Percentiles rank a stretch among this genome's conserved stretches.
These are phyloP conservation scores for Lactarius hengduanensis DNA, from an alignment of 768 basidiomycete genomes.

Conservation along the genomic window DNA sequence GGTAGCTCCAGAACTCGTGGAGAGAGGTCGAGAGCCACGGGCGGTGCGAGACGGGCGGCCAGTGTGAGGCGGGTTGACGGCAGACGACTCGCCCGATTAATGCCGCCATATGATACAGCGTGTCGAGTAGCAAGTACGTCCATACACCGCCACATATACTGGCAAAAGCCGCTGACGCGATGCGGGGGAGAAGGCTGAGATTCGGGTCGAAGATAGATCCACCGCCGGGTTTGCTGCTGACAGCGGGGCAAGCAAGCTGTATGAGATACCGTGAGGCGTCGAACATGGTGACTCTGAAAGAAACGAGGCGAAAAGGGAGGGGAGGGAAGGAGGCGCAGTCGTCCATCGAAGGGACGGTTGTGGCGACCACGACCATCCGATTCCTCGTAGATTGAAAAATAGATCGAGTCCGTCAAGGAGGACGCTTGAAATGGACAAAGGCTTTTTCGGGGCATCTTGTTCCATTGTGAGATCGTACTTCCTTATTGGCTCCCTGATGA, in stretches of 20 bases:
- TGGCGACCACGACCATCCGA: neutral
- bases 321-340: neutral
- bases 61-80: too few species aligned
- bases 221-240: neutral
- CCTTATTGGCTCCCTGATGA: too few species aligned
- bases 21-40: slow-evolving; percentile 35
- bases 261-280: slow-evolving; percentile 9
- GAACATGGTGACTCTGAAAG: slow-evolving; percentile 2
- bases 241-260: neutral
- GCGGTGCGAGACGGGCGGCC: too few species aligned
- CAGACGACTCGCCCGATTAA: slow-evolving; percentile 9
- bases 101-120: slow-evolving; percentile 27
- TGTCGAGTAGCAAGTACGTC: slow-evolving; percentile 17
- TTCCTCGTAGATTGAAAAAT: slow-evolving; percentile 18
- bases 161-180: slow-evolving; percentile 1
- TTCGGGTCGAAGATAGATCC: too few species aligned
- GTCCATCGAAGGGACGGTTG: neutral
- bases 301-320: neutral
- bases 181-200: neutral
- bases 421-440: neutral
- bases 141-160: slow-evolving; percentile 14
- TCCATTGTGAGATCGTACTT: too few species aligned
- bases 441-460: neutral
- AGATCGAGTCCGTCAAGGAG: slow-evolving; percentile 20
- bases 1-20: slow-evolving; percentile 39